Percentiles rank a stretch among this genome's conserved stretches.
phyloP scores from a whole-genome alignment of 495 filamentous ascomycete genomes.

The Aspergillus baeticus region DNA sequence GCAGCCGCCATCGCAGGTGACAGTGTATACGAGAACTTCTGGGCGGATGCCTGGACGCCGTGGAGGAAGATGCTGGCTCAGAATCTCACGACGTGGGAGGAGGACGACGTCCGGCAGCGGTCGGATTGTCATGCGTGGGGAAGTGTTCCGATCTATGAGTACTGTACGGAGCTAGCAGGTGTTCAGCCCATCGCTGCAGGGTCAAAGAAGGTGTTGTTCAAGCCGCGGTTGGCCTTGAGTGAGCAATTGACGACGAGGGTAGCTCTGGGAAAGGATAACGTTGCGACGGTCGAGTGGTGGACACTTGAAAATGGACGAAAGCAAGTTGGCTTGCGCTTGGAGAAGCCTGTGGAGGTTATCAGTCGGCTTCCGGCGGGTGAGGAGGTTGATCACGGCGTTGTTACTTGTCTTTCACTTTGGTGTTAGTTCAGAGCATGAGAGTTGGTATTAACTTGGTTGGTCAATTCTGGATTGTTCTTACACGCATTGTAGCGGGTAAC shows the following conservation, averaged over 20 bases:
- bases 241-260: conserved; percentile 24
- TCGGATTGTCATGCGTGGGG: conserved; percentile 46
- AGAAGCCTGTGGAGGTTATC: conserved; percentile 25
- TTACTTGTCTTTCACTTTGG: not conserved
- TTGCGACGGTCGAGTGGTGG: conserved; percentile 29
- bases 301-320: conserved; percentile 10
- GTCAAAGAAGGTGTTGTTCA: conserved; percentile 27
- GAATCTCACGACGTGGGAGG: conserved; percentile 41
- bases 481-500: too few relatives aligned
- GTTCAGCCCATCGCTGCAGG: conserved; percentile 24
- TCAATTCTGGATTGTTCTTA: too few relatives aligned
- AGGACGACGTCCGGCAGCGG: conserved; percentile 38
- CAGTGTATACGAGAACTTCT: conserved; percentile 27
- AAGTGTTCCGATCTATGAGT: conserved; percentile 42
- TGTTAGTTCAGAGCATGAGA: too few relatives aligned
- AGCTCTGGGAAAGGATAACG: conserved; percentile 28
- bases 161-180: conserved; percentile 35
- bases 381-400: conserved; percentile 23
- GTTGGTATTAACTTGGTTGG: too few relatives aligned
- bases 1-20: conserved; percentile 28
- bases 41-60: conserved; percentile 28
- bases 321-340: conserved; percentile 23
- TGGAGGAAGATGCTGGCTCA: conserved; percentile 34
- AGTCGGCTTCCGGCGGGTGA: conserved; percentile 23
- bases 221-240: conserved; percentile 29